phyloP scores from a whole-genome alignment of 768 basidiomycete genomes.

The Neoboletus magnificus region DNA sequence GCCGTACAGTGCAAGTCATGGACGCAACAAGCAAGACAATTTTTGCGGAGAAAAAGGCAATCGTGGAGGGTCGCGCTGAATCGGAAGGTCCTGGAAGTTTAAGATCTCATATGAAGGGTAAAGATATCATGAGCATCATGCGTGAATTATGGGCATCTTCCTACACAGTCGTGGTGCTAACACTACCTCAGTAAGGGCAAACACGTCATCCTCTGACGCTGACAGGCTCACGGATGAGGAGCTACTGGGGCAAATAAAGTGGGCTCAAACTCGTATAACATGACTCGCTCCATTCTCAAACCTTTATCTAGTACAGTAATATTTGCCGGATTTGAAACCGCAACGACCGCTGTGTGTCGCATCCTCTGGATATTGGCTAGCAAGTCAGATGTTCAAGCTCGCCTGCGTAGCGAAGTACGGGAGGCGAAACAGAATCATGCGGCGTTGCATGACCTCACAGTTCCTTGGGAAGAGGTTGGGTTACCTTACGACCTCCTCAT shows the following conservation, averaged over 20 bases:
- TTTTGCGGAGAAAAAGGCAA: slow-evolving; percentile 30
- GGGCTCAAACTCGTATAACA: slow-evolving; percentile 3
- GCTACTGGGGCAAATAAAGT: slow-evolving; percentile 40
- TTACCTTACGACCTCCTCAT: slow-evolving; percentile 41
- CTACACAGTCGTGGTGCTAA: background rate
- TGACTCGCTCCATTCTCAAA: background rate
- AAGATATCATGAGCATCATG: slow-evolving; percentile 41
- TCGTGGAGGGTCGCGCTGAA: slow-evolving; percentile 10
- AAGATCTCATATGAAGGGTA: slow-evolving; percentile 19
- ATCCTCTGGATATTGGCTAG: slow-evolving; percentile 34
- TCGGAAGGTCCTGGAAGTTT: slow-evolving; percentile 7
- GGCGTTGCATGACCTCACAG: slow-evolving; percentile 5
- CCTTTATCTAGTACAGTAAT: slow-evolving; percentile 30
- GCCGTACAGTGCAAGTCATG: slow-evolving; percentile 30
- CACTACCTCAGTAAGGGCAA: slow-evolving; percentile 31
- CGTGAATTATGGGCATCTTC: slow-evolving; percentile 21
- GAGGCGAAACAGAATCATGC: slow-evolving; percentile 23
- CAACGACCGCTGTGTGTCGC: slow-evolving; percentile 32
- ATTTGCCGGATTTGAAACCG: slow-evolving; percentile 33
- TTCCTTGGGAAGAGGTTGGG: slow-evolving; percentile 29
- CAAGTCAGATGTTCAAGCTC: slow-evolving; percentile 29
- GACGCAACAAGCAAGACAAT: slow-evolving; percentile 27
- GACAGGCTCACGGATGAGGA: slow-evolving; percentile 36
- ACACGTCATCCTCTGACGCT: slow-evolving; percentile 25
- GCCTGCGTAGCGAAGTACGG: slow-evolving; percentile 33